Base-by-base conservation (phyloP, 2,329 filamentous ascomycete species). In the Arthrinium puccinioides region DNA sequence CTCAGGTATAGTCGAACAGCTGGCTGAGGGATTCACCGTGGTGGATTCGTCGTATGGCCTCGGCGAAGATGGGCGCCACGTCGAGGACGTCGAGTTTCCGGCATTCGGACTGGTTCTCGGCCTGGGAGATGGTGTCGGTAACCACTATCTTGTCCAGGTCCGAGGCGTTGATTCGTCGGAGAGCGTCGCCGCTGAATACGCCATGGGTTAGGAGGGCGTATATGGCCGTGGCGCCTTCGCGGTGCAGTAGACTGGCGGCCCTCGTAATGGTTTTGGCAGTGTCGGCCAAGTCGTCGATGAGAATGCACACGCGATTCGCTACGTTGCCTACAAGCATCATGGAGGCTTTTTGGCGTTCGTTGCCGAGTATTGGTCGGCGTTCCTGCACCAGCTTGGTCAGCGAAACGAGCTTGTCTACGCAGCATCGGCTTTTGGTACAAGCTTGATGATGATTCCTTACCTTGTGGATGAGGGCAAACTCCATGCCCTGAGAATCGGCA, bases 381-480 rank as follows among this genome's bases (percentile, higher is more conserved):
- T 94, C 87, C 84, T 89, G n/a, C n/a, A n/a, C n/a, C n/a, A n/a
- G n/a, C n/a, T n/a, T n/a, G n/a, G n/a, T n/a, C n/a, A 61, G 40
- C 45, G 23, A 34, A 39, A 43, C 40, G 50, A 47, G 56, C 62
- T 53, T 61, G 53, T 52, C 54, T 46, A 42, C n/a, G n/a, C n/a
- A n/a, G n/a, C n/a, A n/a, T n/a, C n/a, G n/a, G n/a, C n/a, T n/a
- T n/a, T n/a, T n/a, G n/a, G n/a, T n/a, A n/a, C n/a, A n/a, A n/a
- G n/a, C n/a, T n/a, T n/a, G n/a, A n/a, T n/a, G n/a, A n/a, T n/a
- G n/a, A n/a, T n/a, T n/a, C 6, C 65, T 60, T 72, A 87, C 87
- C 82, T 97, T 98, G 72, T 98, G 92, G 54, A 98, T 98, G 41
- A 98, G 76, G 32, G 92, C 92, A 66, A 98, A 97, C 42, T 92